A percentile compares a stretch with the other conserved stretches of the same genome.
Conservation (phyloP, 1,284 basidiomycete genomes). For the Sporisorium scitamineum region DNA sequence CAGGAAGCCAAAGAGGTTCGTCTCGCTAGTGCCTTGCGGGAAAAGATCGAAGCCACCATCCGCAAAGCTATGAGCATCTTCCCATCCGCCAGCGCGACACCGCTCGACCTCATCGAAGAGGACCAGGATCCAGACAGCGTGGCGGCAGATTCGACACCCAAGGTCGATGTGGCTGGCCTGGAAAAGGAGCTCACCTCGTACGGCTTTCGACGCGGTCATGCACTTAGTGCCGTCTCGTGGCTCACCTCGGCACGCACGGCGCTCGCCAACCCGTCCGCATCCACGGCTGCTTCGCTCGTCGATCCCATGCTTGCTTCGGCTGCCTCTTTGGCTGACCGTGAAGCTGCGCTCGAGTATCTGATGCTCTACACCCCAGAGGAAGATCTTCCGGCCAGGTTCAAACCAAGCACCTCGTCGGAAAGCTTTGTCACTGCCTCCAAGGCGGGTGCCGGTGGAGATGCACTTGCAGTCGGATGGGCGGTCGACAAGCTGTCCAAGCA, state of each 20-base stretch:
- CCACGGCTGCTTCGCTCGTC: slow-evolving; percentile 17
- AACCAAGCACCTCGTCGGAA: slow-evolving; percentile 76
- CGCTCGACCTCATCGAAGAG: slow-evolving; percentile 45
- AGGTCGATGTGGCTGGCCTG: slow-evolving; percentile 44
- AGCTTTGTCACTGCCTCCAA: slow-evolving; percentile 75
- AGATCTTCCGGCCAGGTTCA: slow-evolving; percentile 74
- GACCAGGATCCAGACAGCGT: slow-evolving; percentile 16
- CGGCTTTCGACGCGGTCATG: slow-evolving; percentile 66
- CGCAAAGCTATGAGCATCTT: slow-evolving; percentile 75
- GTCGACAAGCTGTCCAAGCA: slow-evolving; percentile 84
- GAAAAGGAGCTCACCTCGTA: slow-evolving; percentile 57
- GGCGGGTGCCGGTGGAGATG: slow-evolving; percentile 72
- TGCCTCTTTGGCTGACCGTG: slow-evolving; percentile 68
- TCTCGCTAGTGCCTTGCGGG: slow-evolving; percentile 82
- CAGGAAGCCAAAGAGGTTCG: slow-evolving; percentile 82
- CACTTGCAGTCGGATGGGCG: slow-evolving; percentile 81
- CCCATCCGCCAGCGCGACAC: slow-evolving; percentile 40
- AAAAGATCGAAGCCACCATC: slow-evolving; percentile 84
- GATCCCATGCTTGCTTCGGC: slow-evolving; percentile 60
- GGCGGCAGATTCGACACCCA: slow-evolving; percentile 9
- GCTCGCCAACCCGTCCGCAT: slow-evolving; percentile 26
- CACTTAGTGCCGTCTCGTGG: slow-evolving; percentile 58
- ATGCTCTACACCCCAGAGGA: slow-evolving; percentile 82
- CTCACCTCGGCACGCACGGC: slow-evolving; percentile 51
- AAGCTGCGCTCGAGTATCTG: slow-evolving; percentile 81